phyloP scores from a whole-genome alignment of 345 rosid species.

The Triadica sebifera region DNA sequence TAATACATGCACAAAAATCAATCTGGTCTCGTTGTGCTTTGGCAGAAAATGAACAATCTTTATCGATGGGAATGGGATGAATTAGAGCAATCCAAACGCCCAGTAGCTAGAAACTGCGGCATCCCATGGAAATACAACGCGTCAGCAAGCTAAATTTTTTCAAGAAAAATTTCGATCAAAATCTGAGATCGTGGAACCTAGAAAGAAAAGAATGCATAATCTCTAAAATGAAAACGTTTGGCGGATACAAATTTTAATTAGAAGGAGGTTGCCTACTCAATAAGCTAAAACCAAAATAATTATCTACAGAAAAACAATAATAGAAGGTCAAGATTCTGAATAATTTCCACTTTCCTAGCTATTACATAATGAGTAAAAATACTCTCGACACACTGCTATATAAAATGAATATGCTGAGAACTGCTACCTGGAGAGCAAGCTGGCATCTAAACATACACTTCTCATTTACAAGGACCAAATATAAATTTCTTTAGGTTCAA shows the following conservation, averaged over 20 bases:
- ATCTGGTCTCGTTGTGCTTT: background rate
- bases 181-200: too few species aligned
- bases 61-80: background rate
- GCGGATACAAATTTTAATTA: background rate
- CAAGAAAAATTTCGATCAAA: background rate
- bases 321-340: background rate
- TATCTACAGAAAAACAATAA: background rate
- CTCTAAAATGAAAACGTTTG: background rate
- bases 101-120: conserved; percentile 5
- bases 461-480: background rate
- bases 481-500: background rate
- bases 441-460: background rate
- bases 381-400: too few species aligned
- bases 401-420: too few species aligned
- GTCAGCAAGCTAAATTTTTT: background rate
- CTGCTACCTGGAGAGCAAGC: too few species aligned
- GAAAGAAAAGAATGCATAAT: background rate
- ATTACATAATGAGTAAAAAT: background rate
- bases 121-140: background rate
- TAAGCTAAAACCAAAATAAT: background rate
- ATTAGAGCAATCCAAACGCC: background rate
- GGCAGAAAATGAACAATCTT: background rate
- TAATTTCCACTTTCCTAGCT: background rate
- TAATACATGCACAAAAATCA: conserved; percentile 8
- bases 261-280: background rate